Base-by-base conservation (phyloP, 2,329 filamentous ascomycete species). In the Hypoxylon sp. region DNA sequence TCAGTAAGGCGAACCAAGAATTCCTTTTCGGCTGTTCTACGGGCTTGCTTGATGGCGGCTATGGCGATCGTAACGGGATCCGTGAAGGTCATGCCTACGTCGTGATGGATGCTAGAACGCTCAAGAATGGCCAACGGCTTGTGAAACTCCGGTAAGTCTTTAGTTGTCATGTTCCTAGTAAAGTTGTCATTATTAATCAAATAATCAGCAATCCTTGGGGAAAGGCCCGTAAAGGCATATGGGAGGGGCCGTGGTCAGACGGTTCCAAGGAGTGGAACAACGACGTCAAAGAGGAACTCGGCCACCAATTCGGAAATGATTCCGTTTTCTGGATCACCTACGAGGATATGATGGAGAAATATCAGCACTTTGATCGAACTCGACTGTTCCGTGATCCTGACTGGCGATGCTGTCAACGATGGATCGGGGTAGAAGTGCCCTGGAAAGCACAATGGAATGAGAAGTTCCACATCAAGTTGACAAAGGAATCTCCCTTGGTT, bases 1-100 rank as follows among this genome's bases (percentile, higher is more conserved):
- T 97, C 24, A 88, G 90, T 79, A 90, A 91, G 69, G 92, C 94
- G 64, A 96, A 97, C 77, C 82, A 93, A 60, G 90, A 93, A 55
- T 97, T 96, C 74, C 81, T 93, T 6, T 93, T 93, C 73, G 90
- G 91, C n/a, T 92, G 90, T 74, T 87, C 85, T 0, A 88, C 87
- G 0, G 91, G 90, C 9, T 81, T 90, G 26, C 84, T 91, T 60
- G 89, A 88, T 47, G 84, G 85, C 33, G 89, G 89, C 1, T 90
- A 89, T 62, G 89, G 89, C 3, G 81, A 86, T 55, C 83, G 89
- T 31, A 84, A 86, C 67, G 87, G 88, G 1, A 89, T 90, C 54
- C 81, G 83, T 2, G 87, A 89, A 71, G 82, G 83, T 0, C 88
- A 90, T 63, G 87, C 88, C 1, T 90, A 90, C 73, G 85, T 88